Evolutionary conservation across 352 stramenopile species (phyloP).

Genomic region (Phytophthora quininea): DNA sequence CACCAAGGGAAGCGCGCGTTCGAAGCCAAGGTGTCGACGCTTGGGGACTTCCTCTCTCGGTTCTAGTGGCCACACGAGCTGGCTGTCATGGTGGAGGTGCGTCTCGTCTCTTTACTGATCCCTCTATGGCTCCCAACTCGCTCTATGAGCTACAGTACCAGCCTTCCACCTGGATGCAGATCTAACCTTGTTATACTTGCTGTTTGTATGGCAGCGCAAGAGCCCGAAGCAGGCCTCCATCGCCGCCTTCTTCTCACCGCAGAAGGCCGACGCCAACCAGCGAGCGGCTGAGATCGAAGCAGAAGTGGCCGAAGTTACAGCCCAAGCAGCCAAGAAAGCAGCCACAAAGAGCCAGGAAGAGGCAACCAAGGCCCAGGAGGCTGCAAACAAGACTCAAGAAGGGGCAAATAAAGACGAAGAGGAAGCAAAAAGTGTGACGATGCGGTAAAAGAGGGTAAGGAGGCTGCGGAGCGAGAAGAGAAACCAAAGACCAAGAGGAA

Average conservation of each 20-base stretch:
- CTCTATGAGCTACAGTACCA: background rate
- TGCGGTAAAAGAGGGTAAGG: no score
- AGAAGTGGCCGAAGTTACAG: slow-evolving; percentile 8
- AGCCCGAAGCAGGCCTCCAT: slow-evolving; percentile 65
- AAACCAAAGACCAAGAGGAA: slow-evolving; percentile 25
- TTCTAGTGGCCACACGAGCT: background rate
- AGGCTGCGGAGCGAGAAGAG: slow-evolving; percentile 16
- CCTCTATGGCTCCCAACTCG: background rate
- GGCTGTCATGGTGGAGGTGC: slow-evolving; percentile 26
- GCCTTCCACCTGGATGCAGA: background rate
- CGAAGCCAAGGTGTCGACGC: slow-evolving; percentile 1
- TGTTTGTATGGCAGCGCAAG: slow-evolving; percentile 56
- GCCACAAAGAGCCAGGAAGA: slow-evolving; percentile 8
- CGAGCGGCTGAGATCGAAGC: slow-evolving; percentile 16
- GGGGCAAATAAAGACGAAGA: no score
- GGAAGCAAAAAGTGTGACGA: no score
- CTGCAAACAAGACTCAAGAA: background rate
- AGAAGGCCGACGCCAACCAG: slow-evolving; percentile 25
- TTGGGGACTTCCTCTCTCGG: slow-evolving; percentile 5
- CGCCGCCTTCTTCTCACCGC: slow-evolving; percentile 80
- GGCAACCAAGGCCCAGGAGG: slow-evolving; percentile 16
- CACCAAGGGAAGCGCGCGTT: slow-evolving; percentile 1
- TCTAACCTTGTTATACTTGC: slow-evolving; percentile 9
- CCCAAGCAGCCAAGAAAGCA: slow-evolving; percentile 15
- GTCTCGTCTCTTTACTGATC: slow-evolving; percentile 9